These are phyloP conservation scores for Xylaria acuta DNA, from an alignment of 495 filamentous ascomycete species.

Conservation along the genomic window DNA sequence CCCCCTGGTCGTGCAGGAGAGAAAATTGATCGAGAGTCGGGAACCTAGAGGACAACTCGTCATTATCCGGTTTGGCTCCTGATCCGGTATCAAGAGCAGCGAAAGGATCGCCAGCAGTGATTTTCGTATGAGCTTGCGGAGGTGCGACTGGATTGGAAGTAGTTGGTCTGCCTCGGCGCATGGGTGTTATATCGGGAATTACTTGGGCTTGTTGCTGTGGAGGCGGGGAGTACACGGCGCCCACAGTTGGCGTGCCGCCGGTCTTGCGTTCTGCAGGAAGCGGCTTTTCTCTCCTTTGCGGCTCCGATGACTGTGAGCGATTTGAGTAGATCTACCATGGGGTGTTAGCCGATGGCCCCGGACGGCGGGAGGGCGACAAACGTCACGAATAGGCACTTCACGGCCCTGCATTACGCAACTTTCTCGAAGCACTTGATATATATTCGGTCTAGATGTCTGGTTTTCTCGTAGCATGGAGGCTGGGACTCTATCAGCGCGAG, in stretches of 20 bases:
- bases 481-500: slow-evolving; percentile 52
- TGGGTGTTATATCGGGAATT: slow-evolving; percentile 91
- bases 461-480: slow-evolving; percentile 90
- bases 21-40: slow-evolving; percentile 94
- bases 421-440: slow-evolving; percentile 89
- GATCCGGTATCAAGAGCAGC: slow-evolving; percentile 78
- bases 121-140: slow-evolving; percentile 58
- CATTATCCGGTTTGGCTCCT: slow-evolving; percentile 57
- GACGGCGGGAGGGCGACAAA: slow-evolving; percentile 50
- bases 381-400: slow-evolving; percentile 90
- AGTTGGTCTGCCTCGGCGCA: slow-evolving; percentile 86
- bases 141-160: slow-evolving; percentile 51
- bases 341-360: slow-evolving; percentile 26
- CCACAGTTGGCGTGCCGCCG: slow-evolving; percentile 62
- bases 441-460: slow-evolving; percentile 83
- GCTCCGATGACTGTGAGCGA: slow-evolving; percentile 55
- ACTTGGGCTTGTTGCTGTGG: slow-evolving; percentile 69
- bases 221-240: slow-evolving; percentile 74
- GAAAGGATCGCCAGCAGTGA: slow-evolving; percentile 83
- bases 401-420: slow-evolving; percentile 87
- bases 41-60: slow-evolving; percentile 85
- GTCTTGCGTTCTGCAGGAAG: slow-evolving; percentile 37
- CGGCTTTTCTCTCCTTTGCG: slow-evolving; percentile 33
- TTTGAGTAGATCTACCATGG: slow-evolving; percentile 79
- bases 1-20: slow-evolving; percentile 81